A percentile compares a stretch with the other conserved stretches of the same genome.
phyloP scores from a whole-genome alignment of 2,329 filamentous ascomycete genomes.

The Aspergillus sp. region DNA sequence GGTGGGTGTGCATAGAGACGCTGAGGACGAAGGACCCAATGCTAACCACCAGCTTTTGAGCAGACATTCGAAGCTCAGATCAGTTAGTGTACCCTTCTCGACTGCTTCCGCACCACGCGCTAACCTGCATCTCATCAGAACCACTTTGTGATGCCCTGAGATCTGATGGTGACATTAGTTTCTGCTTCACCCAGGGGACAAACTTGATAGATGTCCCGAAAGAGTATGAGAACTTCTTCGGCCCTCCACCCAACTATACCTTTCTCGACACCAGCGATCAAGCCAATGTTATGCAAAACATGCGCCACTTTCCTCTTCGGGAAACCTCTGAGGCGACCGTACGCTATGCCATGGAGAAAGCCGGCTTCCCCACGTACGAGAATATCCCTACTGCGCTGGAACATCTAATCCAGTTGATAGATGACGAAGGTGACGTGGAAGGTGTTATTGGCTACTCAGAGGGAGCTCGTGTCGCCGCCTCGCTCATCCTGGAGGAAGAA shows the following conservation, averaged over 20 bases:
- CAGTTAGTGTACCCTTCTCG: not conserved
- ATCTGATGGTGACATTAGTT: not conserved
- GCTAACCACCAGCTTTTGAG: not conserved
- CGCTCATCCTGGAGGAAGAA: conserved; percentile 16
- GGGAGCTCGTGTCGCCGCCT: conserved; percentile 17
- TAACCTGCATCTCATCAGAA: not conserved
- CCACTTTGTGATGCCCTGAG: not conserved
- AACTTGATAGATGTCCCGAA: not conserved
- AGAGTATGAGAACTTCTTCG: not conserved
- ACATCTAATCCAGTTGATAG: conserved; percentile 7
- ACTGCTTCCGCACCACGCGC: not conserved
- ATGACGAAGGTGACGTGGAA: conserved; percentile 14
- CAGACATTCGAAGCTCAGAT: not conserved
- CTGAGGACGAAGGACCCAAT: not conserved
- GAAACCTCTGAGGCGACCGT: not conserved
- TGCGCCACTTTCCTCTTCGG: not conserved
- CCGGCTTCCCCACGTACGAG: not conserved
- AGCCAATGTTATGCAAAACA: not conserved
- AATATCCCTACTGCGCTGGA: not conserved
- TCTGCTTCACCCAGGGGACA: not conserved
- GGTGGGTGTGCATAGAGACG: no score
- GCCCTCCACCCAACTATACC: not conserved
- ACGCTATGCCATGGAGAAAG: not conserved
- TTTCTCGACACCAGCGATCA: not conserved
- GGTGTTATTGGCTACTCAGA: conserved; percentile 21